Conservation (phyloP, 768 basidiomycete genomes). For the Lactarius hatsudake region DNA sequence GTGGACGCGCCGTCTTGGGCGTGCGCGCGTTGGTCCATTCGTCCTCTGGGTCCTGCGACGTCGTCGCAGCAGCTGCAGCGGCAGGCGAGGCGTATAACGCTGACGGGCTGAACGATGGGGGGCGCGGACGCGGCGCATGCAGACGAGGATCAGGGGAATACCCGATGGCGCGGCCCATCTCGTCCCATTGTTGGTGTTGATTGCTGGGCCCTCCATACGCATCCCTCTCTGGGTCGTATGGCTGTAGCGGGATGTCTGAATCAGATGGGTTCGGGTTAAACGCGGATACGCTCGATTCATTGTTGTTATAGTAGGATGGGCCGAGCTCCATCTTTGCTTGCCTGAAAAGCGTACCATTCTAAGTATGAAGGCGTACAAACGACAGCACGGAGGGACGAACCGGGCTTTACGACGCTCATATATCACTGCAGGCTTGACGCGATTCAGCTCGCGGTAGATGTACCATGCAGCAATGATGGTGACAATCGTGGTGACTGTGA, state of each 20-base stretch:
- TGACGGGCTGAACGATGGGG: conserved; percentile 15
- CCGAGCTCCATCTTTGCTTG: conserved; percentile 47
- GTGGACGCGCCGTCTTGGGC: neutral
- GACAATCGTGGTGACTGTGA: conserved; percentile 65
- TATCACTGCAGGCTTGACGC: conserved; percentile 63
- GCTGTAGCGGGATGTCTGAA: conserved; percentile 43
- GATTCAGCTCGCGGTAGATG: conserved; percentile 68
- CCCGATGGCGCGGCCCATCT: conserved; percentile 48
- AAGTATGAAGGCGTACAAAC: conserved; percentile 11
- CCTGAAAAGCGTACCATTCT: conserved; percentile 33
- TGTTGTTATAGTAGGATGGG: conserved; percentile 26
- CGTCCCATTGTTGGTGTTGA: conserved; percentile 57
- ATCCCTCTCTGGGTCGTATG: conserved; percentile 31
- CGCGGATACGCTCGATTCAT: conserved; percentile 23
- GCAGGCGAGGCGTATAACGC: conserved; percentile 9
- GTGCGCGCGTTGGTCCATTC: conserved; percentile 17
- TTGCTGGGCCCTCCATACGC: conserved; percentile 29
- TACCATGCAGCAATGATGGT: conserved; percentile 83
- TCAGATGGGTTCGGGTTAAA: conserved; percentile 38
- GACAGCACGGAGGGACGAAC: conserved; percentile 35
- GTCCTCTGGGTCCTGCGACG: conserved; percentile 3
- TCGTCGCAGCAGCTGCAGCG: conserved; percentile 3
- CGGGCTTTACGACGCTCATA: conserved; percentile 69
- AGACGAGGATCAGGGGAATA: conserved; percentile 45
- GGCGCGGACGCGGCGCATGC: conserved; percentile 49